Conservation (phyloP, 768 basidiomycete species). For the Tricholoma sp. region DNA sequence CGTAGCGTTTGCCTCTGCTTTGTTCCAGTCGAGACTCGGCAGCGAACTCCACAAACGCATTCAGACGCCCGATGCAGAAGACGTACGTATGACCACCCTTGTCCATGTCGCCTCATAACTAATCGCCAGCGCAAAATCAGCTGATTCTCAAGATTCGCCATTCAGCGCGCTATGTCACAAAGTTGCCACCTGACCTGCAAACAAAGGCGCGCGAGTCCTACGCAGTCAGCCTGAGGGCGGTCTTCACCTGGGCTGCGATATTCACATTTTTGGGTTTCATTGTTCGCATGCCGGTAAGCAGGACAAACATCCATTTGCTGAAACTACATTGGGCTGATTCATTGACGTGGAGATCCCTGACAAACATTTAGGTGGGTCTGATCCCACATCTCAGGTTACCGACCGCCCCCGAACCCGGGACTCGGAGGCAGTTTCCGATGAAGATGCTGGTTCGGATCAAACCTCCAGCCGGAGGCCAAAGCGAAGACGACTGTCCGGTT, state of each 20-base stretch:
- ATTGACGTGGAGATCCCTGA: too few relatives aligned
- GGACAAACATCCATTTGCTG: too few relatives aligned
- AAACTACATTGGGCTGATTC: too few relatives aligned
- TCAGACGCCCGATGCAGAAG: conserved; percentile 34
- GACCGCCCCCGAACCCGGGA: too few relatives aligned
- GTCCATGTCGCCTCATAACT: background rate
- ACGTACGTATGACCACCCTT: conserved; percentile 24
- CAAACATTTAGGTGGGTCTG: too few relatives aligned
- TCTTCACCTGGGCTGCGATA: conserved; percentile 47
- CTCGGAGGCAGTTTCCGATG: too few relatives aligned
- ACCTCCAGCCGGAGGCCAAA: too few relatives aligned
- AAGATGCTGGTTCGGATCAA: too few relatives aligned
- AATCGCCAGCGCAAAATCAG: conserved; percentile 20
- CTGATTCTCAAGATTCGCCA: conserved; percentile 48
- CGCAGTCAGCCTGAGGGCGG: conserved; percentile 41
- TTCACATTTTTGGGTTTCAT: conserved; percentile 27
- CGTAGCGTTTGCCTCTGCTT: conserved; percentile 51
- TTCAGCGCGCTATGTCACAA: conserved; percentile 42
- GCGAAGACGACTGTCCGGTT: too few relatives aligned
- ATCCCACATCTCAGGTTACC: too few relatives aligned
- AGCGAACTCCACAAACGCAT: conserved; percentile 42
- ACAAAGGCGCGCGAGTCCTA: conserved; percentile 50
- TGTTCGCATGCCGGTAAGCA: conserved; percentile 34
- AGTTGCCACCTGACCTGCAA: conserved; percentile 43
- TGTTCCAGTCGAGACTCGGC: conserved; percentile 52